Conservation (phyloP, 2,329 filamentous ascomycete genomes). For the Neonectria punicea region DNA sequence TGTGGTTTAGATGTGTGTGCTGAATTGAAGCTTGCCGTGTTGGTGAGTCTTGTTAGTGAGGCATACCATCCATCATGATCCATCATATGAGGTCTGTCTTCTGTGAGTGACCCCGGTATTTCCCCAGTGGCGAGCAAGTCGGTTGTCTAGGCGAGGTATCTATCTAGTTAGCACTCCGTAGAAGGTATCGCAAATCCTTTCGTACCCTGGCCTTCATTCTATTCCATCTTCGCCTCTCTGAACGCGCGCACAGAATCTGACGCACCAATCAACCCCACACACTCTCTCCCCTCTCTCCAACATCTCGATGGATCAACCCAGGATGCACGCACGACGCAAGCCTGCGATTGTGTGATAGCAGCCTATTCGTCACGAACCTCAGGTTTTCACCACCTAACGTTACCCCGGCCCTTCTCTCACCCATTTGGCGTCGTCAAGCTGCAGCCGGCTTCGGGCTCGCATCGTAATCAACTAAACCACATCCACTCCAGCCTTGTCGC, state of each 20-base stretch:
- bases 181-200: not conserved
- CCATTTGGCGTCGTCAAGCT: not conserved
- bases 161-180: no score
- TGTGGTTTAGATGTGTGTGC: not conserved
- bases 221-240: no score
- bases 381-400: not conserved
- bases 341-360: not conserved
- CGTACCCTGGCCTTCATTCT: not conserved
- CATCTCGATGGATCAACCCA: not conserved
- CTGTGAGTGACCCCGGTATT: not conserved
- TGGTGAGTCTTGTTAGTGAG: not conserved
- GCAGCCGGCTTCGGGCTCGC: slow-evolving; percentile 14
- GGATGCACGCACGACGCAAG: not conserved
- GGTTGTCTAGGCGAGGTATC: not conserved
- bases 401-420: not conserved
- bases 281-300: not conserved
- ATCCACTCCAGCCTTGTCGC: slow-evolving; percentile 9
- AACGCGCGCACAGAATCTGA: no score
- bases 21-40: not conserved
- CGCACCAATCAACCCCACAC: not conserved
- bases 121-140: not conserved
- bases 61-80: not conserved
- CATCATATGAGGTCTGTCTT: not conserved
- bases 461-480: slow-evolving; percentile 3
- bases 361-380: not conserved